Evolutionary conservation across 805 yeast species (phyloP).

Genomic region (Kuraishia piskuri): DNA sequence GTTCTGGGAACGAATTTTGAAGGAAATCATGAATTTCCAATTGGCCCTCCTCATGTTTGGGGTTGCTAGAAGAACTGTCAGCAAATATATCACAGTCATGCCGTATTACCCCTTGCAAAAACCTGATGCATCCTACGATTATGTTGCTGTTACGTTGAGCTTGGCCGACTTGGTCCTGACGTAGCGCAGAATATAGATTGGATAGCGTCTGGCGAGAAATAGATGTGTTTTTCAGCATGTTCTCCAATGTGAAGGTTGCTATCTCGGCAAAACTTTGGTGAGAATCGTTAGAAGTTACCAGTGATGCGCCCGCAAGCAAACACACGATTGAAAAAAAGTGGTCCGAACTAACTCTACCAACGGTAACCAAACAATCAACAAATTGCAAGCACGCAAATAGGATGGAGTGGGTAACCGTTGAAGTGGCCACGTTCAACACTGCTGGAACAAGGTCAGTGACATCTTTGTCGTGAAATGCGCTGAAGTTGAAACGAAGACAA

Average conservation of each 20-base stretch:
- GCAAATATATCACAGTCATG: not conserved
- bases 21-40: not conserved
- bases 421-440: slow-evolving; percentile 7
- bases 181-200: not conserved
- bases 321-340: slow-evolving; percentile 4
- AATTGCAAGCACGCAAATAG: slow-evolving; percentile 10
- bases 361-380: slow-evolving; percentile 8
- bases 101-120: not conserved
- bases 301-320: slow-evolving; percentile 10
- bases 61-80: not conserved
- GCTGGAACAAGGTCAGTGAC: slow-evolving; percentile 5
- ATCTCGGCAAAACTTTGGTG: slow-evolving; percentile 1
- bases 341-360: slow-evolving; percentile 5
- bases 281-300: slow-evolving; percentile 6
- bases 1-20: not conserved
- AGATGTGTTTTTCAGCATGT: slow-evolving; percentile 8
- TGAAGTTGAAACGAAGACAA: slow-evolving; percentile 15
- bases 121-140: not conserved
- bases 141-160: not conserved
- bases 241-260: slow-evolving; percentile 5
- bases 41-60: not conserved
- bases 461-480: slow-evolving; percentile 10
- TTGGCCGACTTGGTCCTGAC: not conserved
- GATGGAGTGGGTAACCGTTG: slow-evolving; percentile 7
- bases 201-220: slow-evolving; percentile 8